Percentiles rank a stretch among this genome's conserved stretches.
phyloP scores from a whole-genome alignment of 2,329 filamentous ascomycete species.

The Sarocladiaceae sp. region DNA sequence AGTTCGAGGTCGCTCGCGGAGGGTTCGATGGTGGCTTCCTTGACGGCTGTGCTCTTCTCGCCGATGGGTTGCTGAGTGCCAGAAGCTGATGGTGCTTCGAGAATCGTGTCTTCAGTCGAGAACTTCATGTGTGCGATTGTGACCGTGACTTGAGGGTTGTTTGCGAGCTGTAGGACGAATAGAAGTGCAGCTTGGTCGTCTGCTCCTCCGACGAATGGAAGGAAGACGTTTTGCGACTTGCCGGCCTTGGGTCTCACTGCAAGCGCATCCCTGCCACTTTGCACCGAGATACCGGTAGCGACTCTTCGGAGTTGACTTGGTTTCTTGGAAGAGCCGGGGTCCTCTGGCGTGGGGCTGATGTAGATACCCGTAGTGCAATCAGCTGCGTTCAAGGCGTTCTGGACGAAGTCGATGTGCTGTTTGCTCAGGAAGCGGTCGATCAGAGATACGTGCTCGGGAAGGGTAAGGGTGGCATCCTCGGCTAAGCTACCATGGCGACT shows the following conservation, averaged over 20 bases:
- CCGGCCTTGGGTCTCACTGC: slow-evolving; percentile 39
- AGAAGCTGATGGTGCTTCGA: not conserved
- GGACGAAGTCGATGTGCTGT: slow-evolving; percentile 69
- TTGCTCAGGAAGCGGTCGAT: slow-evolving; percentile 33
- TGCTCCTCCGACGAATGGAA: slow-evolving; percentile 78
- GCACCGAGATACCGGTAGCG: slow-evolving; percentile 1
- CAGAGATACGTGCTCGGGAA: slow-evolving; percentile 23
- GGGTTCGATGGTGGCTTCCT: not conserved
- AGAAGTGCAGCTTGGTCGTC: slow-evolving; percentile 79
- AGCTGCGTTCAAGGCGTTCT: slow-evolving; percentile 57
- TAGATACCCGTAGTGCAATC: slow-evolving; percentile 67
- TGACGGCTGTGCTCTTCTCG: not conserved
- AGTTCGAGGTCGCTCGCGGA: slow-evolving; percentile 7
- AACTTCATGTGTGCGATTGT: slow-evolving; percentile 55
- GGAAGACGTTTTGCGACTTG: slow-evolving; percentile 76
- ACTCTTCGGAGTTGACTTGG: not conserved
- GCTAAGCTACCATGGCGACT: slow-evolving; percentile 73
- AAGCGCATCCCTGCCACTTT: not conserved
- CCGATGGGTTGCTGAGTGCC: not conserved
- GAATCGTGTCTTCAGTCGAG: not conserved
- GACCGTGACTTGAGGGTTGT: slow-evolving; percentile 73
- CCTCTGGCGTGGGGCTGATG: slow-evolving; percentile 34
- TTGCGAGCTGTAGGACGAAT: slow-evolving; percentile 78
- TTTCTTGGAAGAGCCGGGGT: slow-evolving; percentile 12
- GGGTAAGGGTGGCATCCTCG: slow-evolving; percentile 42